Evolutionary conservation across 1,284 basidiomycete genomes (phyloP).

Genomic region (Ceratobasidium sp.): DNA sequence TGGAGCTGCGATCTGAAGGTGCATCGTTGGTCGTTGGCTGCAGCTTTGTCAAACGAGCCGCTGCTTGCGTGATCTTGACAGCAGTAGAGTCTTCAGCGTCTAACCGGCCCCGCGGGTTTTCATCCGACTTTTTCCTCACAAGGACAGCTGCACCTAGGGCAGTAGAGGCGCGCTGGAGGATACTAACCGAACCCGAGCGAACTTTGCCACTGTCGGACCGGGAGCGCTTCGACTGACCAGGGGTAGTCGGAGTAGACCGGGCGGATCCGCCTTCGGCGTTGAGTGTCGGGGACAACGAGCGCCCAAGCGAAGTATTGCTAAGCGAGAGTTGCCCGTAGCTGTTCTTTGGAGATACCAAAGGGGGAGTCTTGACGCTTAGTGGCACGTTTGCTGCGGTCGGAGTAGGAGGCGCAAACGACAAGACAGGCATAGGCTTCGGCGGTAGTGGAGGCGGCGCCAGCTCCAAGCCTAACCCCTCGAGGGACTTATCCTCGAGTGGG

Average conservation of each 20-base stretch:
- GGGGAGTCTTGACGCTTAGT: constrained; percentile 30
- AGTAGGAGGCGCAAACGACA: constrained; percentile 62
- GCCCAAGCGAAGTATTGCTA: constrained; percentile 31
- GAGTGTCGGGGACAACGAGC: constrained; percentile 43
- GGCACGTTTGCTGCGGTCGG: constrained; percentile 36
- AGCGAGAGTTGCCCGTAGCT: constrained; percentile 31
- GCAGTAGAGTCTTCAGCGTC: constrained; percentile 22
- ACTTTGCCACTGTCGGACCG: constrained; percentile 62
- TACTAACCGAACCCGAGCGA: constrained; percentile 87
- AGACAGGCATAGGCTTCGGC: constrained; percentile 62
- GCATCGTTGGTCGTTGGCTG: constrained; percentile 11
- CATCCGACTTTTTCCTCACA: constrained; percentile 81
- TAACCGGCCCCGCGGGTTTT: constrained; percentile 58
- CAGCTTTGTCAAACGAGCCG: constrained; percentile 24
- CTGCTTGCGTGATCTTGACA: constrained; percentile 13
- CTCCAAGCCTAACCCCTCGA: constrained; percentile 25
- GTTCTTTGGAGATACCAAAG: constrained; percentile 20
- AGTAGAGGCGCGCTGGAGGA: constrained; percentile 93
- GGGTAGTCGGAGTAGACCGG: constrained; percentile 48
- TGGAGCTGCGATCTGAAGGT: constrained; percentile 38
- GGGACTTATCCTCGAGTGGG: neutral
- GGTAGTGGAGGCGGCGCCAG: constrained; percentile 30
- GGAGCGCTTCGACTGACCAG: constrained; percentile 50
- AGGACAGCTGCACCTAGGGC: constrained; percentile 81
- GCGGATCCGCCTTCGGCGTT: constrained; percentile 24